Percentiles rank a stretch among this genome's conserved stretches.
These are phyloP conservation scores for Hysterium pulicare DNA, from an alignment of 2,329 filamentous ascomycete species.

Conservation along the genomic window DNA sequence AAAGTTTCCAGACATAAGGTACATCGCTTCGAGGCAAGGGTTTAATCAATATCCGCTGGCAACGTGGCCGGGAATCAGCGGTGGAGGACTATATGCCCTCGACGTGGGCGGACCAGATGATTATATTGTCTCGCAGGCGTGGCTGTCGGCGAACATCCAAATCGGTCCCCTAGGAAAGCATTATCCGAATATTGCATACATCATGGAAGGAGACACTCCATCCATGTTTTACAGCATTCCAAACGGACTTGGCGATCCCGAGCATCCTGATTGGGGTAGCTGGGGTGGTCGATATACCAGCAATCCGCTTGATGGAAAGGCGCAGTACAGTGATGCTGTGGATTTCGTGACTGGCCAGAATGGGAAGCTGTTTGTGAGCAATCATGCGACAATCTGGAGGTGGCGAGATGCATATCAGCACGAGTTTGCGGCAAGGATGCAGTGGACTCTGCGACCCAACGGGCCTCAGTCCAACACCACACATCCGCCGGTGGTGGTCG, in stretches of 20 bases:
- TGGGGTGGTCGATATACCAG: conserved; percentile 46
- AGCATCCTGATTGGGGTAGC: conserved; percentile 43
- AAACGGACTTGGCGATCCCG: conserved; percentile 42
- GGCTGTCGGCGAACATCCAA: conserved; percentile 50
- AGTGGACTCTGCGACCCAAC: conserved; percentile 35
- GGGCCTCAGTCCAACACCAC: conserved; percentile 17
- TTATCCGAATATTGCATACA: conserved; percentile 43
- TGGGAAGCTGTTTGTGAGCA: conserved; percentile 26
- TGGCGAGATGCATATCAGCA: conserved; percentile 47
- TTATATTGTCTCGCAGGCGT: conserved; percentile 45
- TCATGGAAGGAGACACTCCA: conserved; percentile 50
- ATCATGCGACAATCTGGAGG: conserved; percentile 47
- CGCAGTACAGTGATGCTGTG: conserved; percentile 24
- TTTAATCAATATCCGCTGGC: conserved; percentile 51
- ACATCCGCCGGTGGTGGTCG: conserved; percentile 44
- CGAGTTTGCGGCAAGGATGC: conserved; percentile 45
- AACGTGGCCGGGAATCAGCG: conserved; percentile 54
- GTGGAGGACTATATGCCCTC: conserved; percentile 43
- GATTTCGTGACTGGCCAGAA: conserved; percentile 25
- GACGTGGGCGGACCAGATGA: conserved; percentile 44
- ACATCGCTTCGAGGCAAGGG: conserved; percentile 51
- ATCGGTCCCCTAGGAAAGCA: conserved; percentile 40
- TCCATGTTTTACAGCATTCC: conserved; percentile 44
- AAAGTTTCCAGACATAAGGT: conserved; percentile 51
- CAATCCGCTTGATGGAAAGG: conserved; percentile 11